Evolutionary conservation across 2,329 filamentous ascomycete species (phyloP).

Genomic region (Eutypella sp.): DNA sequence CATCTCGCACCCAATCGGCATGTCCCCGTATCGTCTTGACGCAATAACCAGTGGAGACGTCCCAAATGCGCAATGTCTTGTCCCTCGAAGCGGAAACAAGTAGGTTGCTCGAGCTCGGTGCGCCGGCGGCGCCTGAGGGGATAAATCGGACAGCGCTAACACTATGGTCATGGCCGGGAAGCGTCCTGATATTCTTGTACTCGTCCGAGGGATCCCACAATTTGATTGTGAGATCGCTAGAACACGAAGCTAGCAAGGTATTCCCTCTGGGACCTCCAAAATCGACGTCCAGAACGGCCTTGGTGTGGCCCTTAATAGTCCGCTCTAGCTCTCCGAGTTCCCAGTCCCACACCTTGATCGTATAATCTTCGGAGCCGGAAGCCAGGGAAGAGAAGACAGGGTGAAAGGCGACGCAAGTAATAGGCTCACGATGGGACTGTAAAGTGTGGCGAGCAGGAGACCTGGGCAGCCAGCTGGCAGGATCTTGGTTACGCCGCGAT

Average conservation of each 20-base stretch:
- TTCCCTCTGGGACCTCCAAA: constrained; percentile 81
- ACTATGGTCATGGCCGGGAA: constrained; percentile 88
- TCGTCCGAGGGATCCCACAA: constrained; percentile 89
- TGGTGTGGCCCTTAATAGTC: constrained; percentile 89
- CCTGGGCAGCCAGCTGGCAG: constrained; percentile 79
- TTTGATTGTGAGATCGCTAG: constrained; percentile 87
- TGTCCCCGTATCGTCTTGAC: constrained; percentile 86
- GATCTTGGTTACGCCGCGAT: constrained; percentile 76
- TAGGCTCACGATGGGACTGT: constrained; percentile 73
- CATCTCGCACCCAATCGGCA: constrained; percentile 85
- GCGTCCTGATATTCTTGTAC: constrained; percentile 90
- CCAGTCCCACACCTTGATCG: constrained; percentile 98
- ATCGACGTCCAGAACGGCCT: constrained; percentile 81
- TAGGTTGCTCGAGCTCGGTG: constrained; percentile 75
- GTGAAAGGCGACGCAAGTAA: constrained; percentile 89
- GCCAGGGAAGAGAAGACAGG: constrained; percentile 86
- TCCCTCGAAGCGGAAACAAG: constrained; percentile 84
- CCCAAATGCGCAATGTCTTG: constrained; percentile 82
- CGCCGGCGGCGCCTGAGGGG: constrained; percentile 73
- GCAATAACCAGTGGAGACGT: constrained; percentile 88
- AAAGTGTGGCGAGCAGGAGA: constrained; percentile 76
- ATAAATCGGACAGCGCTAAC: constrained; percentile 87
- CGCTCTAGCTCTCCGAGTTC: constrained; percentile 85
- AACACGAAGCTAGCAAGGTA: constrained; percentile 77
- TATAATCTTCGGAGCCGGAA: constrained; percentile 85